Evolutionary conservation across 2,329 filamentous ascomycete genomes (phyloP), one percentile per base, ranked within the genome.

Genomic region (Calonectria crousiana): DNA sequence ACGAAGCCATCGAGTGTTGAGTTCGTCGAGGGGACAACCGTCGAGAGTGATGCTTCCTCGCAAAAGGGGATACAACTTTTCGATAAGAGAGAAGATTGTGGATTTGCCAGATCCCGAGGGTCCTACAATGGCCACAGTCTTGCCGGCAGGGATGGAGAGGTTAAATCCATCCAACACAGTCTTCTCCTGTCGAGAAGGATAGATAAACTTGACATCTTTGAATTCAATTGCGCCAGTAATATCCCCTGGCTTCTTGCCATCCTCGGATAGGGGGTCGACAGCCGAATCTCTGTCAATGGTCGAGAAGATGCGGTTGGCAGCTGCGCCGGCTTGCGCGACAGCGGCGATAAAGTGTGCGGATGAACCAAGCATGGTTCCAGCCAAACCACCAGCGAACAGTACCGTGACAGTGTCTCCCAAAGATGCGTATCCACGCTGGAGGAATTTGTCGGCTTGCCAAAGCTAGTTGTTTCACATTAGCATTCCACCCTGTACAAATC

Each of bases 271-370:
- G 0, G 84, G 81, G 49, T 87, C 83, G 11, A 87, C 81, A 3
- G 74, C 58, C 0, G 82, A 81, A 13, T 0, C 94, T 93, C 0
- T 95, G 82, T 97, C 95, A 77, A 98, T 97, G 1, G 95, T 97
- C 80, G 90, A 92, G 85, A 92, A 97, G 69, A 98, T 96, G 86
- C 97, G 97, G 51, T 90, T 89, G 2, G 94, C 95, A 3, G 95
- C 95, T 14, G 94, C 94, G 2, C 92, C 92, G 41, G 96, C 91
- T 76, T 95, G 60, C 20, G 18, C 38, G 49, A 65, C 9, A 16
- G 60, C 60, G 18, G 14, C 60, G 18, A 65, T 34, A 20, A 49
- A 65, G 38, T 44, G 60, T 34, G 41, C 60, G 8, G 60, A 65
- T 14, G 38, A 32, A 44, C 60, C 60, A 23, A 65, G 38, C 41